phyloP scores from a whole-genome alignment of 2,329 filamentous ascomycete genomes.

The Coccinonectria pachysandricola region DNA sequence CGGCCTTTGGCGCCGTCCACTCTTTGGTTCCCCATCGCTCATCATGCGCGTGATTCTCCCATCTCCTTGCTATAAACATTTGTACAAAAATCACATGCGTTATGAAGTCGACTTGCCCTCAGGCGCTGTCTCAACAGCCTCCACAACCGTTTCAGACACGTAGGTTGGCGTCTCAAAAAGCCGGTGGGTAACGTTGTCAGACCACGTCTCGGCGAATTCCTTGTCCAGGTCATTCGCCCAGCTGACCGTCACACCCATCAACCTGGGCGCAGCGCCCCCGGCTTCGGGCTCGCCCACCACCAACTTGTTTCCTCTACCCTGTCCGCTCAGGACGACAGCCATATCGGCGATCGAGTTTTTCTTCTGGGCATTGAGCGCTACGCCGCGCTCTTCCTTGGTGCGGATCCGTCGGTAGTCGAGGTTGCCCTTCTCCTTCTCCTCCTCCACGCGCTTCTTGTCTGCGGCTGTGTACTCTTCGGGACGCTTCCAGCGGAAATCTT shows the following conservation, averaged over 20 bases:
- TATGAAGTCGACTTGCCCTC: constrained; percentile 2
- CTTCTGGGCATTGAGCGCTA: constrained; percentile 48
- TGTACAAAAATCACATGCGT: too few relatives aligned
- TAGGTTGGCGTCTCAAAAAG: constrained; percentile 24
- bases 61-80: too few relatives aligned
- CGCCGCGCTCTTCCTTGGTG: constrained; percentile 35
- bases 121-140: constrained; percentile 5
- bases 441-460: constrained; percentile 24
- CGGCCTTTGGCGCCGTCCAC: constrained; percentile 1
- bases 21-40: too few relatives aligned
- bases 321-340: constrained; percentile 44
- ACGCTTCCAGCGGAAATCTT: constrained; percentile 33
- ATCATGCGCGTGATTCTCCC: too few relatives aligned
- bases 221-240: constrained; percentile 41
- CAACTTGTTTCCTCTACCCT: constrained; percentile 42
- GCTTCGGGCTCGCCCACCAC: constrained; percentile 14
- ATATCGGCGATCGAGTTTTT: constrained; percentile 54
- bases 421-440: constrained; percentile 20
- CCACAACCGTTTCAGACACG: constrained; percentile 7
- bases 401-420: constrained; percentile 24
- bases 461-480: constrained; percentile 23
- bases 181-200: constrained; percentile 42
- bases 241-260: constrained; percentile 36
- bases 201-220: constrained; percentile 38
- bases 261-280: constrained; percentile 12